Base-by-base conservation (phyloP, 2,329 filamentous ascomycete species). In the Fusarium sp. region DNA sequence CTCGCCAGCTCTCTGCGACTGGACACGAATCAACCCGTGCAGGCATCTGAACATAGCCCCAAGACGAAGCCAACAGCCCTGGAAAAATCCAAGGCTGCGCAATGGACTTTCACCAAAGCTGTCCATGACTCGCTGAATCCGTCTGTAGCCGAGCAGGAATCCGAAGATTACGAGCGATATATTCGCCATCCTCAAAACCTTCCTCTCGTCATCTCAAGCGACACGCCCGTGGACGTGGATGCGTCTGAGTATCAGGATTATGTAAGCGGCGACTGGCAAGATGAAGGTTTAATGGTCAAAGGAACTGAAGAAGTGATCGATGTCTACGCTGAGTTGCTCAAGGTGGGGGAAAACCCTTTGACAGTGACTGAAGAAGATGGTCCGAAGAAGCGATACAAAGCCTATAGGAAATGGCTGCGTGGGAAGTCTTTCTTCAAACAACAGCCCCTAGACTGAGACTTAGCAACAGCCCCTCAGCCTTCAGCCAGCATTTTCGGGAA, bases 391-490 rank as follows among this genome's bases (percentile, higher is more conserved):
- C 87, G 96, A 75, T 99, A 99, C 82, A 98, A 97, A 83, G 93
- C 95, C 15, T 99, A 99, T 82, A 86, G 92, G 77, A 97, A 98
- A 83, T 99, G 96, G 95, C 85, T 99, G 78, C 89, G 91, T 70
- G 95, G 95, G 23, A 98, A 98, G 85, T 97, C 94, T 77, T 88
- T 98, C 77, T 98, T 98, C 81, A 98, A 98, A 83, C 95, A 98
- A 86, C 90, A 92, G 81, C 90, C 91, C 49, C 85, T 89, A 58
- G 88, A 89, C 70, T 89, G 83, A 83, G 60, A 55, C 19, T 39
- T 21, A 10, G 15, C 46, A 31, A 45, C 21, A 48, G 52, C 31
- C 27, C 19, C 33, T 39, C 44, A 31, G n/a, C 23, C 37, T 44
- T 52, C 42, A 63, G 44, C 54, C 27, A 46, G 52, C 25, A 49